phyloP scores from a whole-genome alignment of 345 rosid species.

The Toxicodendron radicans region DNA sequence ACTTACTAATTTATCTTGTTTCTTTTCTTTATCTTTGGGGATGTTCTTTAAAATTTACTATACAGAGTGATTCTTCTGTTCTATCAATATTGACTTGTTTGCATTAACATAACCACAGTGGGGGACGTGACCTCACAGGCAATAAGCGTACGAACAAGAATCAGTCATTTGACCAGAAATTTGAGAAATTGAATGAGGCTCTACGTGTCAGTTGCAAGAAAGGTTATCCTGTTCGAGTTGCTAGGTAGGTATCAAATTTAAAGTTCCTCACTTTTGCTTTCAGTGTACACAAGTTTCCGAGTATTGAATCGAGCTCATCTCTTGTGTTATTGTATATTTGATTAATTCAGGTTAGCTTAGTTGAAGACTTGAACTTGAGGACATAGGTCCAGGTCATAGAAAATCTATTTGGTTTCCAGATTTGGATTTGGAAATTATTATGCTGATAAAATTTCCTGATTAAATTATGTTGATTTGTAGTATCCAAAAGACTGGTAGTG shows the following conservation, averaged over 20 bases:
- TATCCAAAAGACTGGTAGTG: not conserved
- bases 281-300: not conserved
- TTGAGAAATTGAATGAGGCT: constrained; percentile 51
- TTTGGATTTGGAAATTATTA: not conserved
- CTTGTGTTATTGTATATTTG: not conserved
- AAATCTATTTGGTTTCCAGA: no score
- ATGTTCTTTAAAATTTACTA: not conserved
- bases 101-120: constrained; percentile 34
- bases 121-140: constrained; percentile 66
- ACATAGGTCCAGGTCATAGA: not conserved
- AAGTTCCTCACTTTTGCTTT: not conserved
- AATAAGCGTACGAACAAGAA: constrained; percentile 61
- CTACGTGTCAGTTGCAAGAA: constrained; percentile 56
- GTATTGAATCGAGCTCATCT: not conserved
- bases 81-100: constrained; percentile 8
- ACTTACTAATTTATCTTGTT: not conserved
- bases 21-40: not conserved
- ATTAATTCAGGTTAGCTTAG: not conserved
- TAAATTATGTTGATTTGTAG: not conserved
- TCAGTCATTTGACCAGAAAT: constrained; percentile 60
- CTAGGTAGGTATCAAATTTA: constrained; percentile 37
- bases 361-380: not conserved
- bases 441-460: not conserved
- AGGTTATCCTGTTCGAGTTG: constrained; percentile 71
- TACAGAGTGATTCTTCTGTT: not conserved